These are phyloP conservation scores for Caloboletus inedulis DNA, from an alignment of 1,284 basidiomycete species.

Conservation along the genomic window DNA sequence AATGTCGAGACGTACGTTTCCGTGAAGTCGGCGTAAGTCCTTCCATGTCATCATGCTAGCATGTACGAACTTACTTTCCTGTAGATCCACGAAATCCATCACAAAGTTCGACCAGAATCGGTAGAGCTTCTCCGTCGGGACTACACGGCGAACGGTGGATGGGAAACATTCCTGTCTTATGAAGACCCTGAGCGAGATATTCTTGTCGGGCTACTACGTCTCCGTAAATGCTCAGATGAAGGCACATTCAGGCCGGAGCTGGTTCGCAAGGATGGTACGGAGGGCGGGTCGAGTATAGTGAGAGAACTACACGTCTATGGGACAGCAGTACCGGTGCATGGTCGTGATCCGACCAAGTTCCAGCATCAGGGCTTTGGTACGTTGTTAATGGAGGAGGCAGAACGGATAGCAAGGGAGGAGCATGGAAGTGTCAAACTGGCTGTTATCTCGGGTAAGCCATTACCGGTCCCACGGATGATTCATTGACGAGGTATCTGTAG, in stretches of 20 bases:
- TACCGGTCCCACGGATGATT: background rate
- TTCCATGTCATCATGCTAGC: background rate
- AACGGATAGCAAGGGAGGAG: conserved; percentile 96
- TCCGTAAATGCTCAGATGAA: conserved; percentile 94
- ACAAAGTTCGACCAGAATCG: conserved; percentile 94
- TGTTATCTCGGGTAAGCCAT: conserved; percentile 82
- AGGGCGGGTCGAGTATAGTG: conserved; percentile 90
- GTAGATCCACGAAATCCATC: conserved; percentile 97
- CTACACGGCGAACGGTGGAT: conserved; percentile 96
- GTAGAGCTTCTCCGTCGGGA: conserved; percentile 97
- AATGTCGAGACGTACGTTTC: conserved; percentile 96
- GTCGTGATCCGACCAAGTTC: conserved; percentile 96
- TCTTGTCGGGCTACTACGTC: conserved; percentile 87
- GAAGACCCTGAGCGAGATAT: conserved; percentile 98
- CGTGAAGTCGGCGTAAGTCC: conserved; percentile 92
- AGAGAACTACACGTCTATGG: conserved; percentile 99
- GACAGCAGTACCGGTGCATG: conserved; percentile 96
- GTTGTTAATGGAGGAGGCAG: conserved; percentile 98
- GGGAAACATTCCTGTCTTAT: conserved; percentile 99
- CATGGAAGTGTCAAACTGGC: conserved; percentile 93
- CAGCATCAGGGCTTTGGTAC: conserved; percentile 98
- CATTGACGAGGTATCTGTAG: conserved; percentile 35
- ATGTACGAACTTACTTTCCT: conserved; percentile 2
- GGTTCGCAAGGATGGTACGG: conserved; percentile 60
- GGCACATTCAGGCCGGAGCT: conserved; percentile 97